These are phyloP conservation scores for Pestalotiopsis sp. DNA, from an alignment of 2,329 filamentous ascomycete species.

Conservation along the genomic window DNA sequence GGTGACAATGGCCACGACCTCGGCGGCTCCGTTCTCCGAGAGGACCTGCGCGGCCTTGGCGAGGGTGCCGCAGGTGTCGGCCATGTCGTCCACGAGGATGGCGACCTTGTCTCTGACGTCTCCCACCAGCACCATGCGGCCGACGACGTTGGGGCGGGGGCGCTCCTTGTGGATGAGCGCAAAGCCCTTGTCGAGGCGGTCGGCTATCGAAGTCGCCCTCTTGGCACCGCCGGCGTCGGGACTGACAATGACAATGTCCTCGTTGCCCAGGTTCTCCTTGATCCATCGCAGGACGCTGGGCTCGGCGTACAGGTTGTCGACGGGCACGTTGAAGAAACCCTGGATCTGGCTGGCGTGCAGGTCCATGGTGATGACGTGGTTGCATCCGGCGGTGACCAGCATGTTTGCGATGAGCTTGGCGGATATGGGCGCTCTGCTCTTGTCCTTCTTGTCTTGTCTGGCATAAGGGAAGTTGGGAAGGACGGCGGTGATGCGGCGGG, in stretches of 20 bases:
- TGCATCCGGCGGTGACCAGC: constrained; percentile 91
- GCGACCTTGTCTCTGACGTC: constrained; percentile 89
- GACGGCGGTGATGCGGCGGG: constrained; percentile 90
- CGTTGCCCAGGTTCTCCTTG: constrained; percentile 76
- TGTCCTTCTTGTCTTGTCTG: constrained; percentile 96
- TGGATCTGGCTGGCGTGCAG: constrained; percentile 92
- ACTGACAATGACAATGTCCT: constrained; percentile 90
- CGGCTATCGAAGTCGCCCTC: constrained; percentile 90
- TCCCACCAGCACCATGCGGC: constrained; percentile 93
- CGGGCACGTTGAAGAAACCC: constrained; percentile 87
- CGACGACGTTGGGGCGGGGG: constrained; percentile 81
- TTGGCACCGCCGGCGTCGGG: constrained; percentile 95
- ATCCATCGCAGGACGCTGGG: constrained; percentile 93
- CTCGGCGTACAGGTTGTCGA: constrained; percentile 86
- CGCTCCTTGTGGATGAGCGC: constrained; percentile 97
- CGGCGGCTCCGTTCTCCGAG: constrained; percentile 80
- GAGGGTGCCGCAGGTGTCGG: constrained; percentile 85
- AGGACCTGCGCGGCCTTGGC: constrained; percentile 86
- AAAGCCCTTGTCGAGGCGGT: constrained; percentile 86
- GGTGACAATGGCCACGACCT: constrained; percentile 93
- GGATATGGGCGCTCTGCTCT: constrained; percentile 91
- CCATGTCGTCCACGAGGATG: constrained; percentile 98
- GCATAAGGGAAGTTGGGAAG: constrained; percentile 97
- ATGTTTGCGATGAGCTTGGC: constrained; percentile 97
- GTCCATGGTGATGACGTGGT: constrained; percentile 95